Conservation (phyloP, 805 yeast genomes). For the Candida sakaeoensis region DNA sequence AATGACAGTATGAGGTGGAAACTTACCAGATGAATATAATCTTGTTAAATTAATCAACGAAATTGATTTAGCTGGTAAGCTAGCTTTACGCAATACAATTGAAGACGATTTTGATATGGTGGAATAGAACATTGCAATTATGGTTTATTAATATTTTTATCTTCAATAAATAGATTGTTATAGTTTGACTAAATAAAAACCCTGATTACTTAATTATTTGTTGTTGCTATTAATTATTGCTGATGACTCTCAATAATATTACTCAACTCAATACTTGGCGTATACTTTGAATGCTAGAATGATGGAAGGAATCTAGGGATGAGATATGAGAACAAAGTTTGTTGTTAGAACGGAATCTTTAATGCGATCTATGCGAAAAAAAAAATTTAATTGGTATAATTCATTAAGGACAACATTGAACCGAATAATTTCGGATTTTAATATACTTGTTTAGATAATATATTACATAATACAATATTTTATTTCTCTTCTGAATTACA, state of each 20-base stretch:
- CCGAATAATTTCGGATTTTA: conserved; percentile 5
- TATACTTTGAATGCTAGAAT: neutral
- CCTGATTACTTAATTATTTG: too few relatives aligned
- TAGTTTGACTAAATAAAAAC: neutral
- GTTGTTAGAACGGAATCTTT: neutral
- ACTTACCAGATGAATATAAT: conserved; percentile 44
- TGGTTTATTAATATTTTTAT: neutral
- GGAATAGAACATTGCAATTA: conserved; percentile 1
- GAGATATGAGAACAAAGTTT: neutral
- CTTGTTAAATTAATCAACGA: conserved; percentile 28
- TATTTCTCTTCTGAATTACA: neutral
- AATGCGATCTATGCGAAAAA: neutral
- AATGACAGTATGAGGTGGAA: conserved; percentile 83
- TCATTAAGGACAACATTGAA: conserved; percentile 4
- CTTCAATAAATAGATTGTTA: neutral
- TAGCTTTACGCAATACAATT: neutral
- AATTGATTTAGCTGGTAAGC: conserved; percentile 8
- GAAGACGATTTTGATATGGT: conserved; percentile 4
- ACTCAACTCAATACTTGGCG: neutral
- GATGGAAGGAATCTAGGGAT: neutral
- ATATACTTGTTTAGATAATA: conserved; percentile 1
- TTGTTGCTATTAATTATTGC: neutral
- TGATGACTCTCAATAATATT: neutral
- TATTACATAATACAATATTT: neutral
- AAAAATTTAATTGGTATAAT: neutral